A percentile compares a stretch with the other conserved stretches of the same genome.
Evolutionary conservation across 2,329 filamentous ascomycete genomes (phyloP).

Genomic region (Alternaria brassicae): DNA sequence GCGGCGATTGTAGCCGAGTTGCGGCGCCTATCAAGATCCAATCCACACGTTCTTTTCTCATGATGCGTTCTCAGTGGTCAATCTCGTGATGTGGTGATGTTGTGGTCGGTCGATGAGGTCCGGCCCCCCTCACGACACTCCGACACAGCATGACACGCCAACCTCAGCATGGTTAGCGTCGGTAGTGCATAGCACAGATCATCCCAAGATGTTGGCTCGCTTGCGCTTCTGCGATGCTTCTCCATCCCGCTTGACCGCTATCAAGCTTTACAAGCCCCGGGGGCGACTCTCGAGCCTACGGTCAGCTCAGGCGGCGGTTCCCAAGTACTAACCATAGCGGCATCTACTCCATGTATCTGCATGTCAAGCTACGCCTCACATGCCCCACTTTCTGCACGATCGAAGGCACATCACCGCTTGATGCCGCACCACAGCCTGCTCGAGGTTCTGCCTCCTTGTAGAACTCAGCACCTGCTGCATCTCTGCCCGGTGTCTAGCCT

Average conservation of each 20-base stretch:
- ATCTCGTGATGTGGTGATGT: constrained; percentile 20
- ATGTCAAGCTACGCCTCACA: constrained; percentile 19
- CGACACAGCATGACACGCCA: constrained; percentile 26
- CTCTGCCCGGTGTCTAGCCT: constrained; percentile 18
- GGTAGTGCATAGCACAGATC: constrained; percentile 22
- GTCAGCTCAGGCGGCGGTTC: constrained; percentile 10
- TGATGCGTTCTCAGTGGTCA: constrained; percentile 18
- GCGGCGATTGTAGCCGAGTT: constrained; percentile 1
- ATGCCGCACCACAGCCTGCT: constrained; percentile 23
- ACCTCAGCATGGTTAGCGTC: constrained; percentile 16
- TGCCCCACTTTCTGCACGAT: constrained; percentile 22
- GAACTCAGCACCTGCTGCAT: constrained; percentile 22
- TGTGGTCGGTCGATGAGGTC: constrained; percentile 23
- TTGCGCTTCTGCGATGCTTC: constrained; percentile 23
- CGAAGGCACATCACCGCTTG: constrained; percentile 23
- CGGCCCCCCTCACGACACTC: constrained; percentile 40
- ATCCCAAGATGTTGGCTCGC: constrained; percentile 8
- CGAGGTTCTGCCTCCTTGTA: constrained; percentile 23
- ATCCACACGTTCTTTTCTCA: neutral
- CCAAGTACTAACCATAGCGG: constrained; percentile 19
- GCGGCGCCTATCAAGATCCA: constrained; percentile 2
- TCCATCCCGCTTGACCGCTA: neutral
- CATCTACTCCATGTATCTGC: constrained; percentile 12
- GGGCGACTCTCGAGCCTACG: constrained; percentile 18
- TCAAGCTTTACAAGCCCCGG: constrained; percentile 11